These are phyloP conservation scores for Bruguiera sexangula DNA, from an alignment of 345 rosid genomes.

Conservation along the genomic window DNA sequence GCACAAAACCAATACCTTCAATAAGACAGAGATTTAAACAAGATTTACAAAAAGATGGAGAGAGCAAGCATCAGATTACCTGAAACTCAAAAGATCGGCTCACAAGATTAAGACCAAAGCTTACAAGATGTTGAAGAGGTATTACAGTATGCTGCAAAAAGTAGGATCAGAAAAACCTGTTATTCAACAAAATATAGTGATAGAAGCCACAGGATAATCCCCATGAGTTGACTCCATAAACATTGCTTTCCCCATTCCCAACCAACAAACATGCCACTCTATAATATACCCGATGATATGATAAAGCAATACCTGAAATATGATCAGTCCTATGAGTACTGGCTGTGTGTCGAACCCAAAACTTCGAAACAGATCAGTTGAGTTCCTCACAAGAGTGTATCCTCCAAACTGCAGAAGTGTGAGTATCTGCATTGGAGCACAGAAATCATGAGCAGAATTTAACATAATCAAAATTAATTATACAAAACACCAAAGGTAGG, in stretches of 20 bases:
- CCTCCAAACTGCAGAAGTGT: conserved; percentile 92
- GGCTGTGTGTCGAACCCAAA: conserved; percentile 96
- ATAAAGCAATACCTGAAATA: conserved; percentile 70
- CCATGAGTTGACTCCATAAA: neutral
- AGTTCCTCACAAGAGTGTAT: conserved; percentile 95
- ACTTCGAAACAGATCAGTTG: conserved; percentile 86
- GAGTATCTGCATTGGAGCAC: conserved; percentile 56
- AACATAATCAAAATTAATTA: neutral
- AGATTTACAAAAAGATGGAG: neutral
- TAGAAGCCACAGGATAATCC: neutral
- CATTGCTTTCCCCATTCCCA: neutral
- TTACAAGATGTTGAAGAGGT: conserved; percentile 87
- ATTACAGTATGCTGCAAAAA: conserved; percentile 79
- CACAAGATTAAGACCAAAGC: conserved; percentile 85
- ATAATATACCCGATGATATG: neutral
- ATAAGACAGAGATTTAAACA: neutral
- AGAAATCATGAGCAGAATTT: conserved; percentile 1
- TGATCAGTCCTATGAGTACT: conserved; percentile 87
- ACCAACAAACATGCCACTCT: neutral
- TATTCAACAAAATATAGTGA: neutral
- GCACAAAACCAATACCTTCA: conserved; percentile 9
- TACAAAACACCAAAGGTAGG: neutral
- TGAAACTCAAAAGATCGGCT: conserved; percentile 97
- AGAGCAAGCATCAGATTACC: conserved; percentile 38
- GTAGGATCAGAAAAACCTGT: conserved; percentile 3